Evolutionary conservation across 805 yeast species (phyloP).

Genomic region (Pichia occidentalis): DNA sequence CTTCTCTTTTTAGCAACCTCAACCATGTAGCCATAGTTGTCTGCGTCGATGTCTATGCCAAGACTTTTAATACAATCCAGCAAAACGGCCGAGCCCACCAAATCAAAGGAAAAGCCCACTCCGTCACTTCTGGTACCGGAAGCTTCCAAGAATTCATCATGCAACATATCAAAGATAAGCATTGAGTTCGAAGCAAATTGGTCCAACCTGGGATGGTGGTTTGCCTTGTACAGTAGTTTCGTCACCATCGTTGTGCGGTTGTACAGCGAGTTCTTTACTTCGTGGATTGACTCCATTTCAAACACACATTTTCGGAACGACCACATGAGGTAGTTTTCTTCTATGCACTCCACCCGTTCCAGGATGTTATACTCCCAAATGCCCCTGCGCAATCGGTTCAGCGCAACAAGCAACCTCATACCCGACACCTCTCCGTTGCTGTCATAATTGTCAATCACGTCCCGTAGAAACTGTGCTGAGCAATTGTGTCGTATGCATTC

Average conservation of each 20-base stretch:
- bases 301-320: conserved; percentile 12
- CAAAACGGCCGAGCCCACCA: background rate
- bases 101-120: conserved; percentile 8
- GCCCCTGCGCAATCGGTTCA: conserved; percentile 8
- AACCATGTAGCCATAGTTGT: background rate
- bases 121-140: background rate
- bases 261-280: conserved; percentile 9
- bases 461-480: conserved; percentile 7
- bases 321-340: conserved; percentile 9
- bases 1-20: background rate
- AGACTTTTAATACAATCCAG: conserved; percentile 8
- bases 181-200: conserved; percentile 9
- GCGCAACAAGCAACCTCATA: conserved; percentile 6
- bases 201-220: conserved; percentile 5
- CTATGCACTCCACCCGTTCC: conserved; percentile 10
- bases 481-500: conserved; percentile 12
- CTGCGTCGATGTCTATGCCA: conserved; percentile 9
- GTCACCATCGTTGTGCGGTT: conserved; percentile 7
- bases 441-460: conserved; percentile 11
- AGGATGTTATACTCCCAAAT: conserved; percentile 12
- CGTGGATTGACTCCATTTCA: conserved; percentile 11
- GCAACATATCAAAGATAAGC: conserved; percentile 11
- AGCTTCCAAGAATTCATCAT: conserved; percentile 10
- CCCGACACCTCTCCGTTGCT: conserved; percentile 10
- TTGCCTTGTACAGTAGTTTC: conserved; percentile 7